Conservation (phyloP, 192 early-diverging fungal species). For the Rhizoclosmatium sp. region DNA sequence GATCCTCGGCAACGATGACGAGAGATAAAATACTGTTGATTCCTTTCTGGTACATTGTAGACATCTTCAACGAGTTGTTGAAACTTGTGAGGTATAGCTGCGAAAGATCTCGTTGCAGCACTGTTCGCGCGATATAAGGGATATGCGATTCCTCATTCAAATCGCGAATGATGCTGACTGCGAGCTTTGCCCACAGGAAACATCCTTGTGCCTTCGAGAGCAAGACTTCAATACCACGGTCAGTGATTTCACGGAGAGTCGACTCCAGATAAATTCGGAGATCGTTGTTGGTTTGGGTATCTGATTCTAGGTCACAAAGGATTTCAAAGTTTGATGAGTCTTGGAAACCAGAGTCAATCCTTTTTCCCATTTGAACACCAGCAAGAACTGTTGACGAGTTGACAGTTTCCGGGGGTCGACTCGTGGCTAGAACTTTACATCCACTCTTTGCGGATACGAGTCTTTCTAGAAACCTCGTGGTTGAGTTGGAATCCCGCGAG, state of each 20-base stretch:
- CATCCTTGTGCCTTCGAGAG: slow-evolving; percentile 5
- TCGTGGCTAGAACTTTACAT: slow-evolving; percentile 11
- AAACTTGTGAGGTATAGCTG: slow-evolving; percentile 16
- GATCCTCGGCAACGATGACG: neutral
- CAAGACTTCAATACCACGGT: slow-evolving; percentile 13
- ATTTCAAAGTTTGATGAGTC: neutral
- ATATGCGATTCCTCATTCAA: slow-evolving; percentile 14
- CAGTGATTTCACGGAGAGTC: slow-evolving; percentile 2
- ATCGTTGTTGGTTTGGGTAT: neutral
- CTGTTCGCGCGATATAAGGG: slow-evolving; percentile 8
- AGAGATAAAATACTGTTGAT: slow-evolving; percentile 1
- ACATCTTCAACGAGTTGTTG: slow-evolving; percentile 13
- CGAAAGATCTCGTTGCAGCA: neutral
- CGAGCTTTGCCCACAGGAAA: slow-evolving; percentile 23
- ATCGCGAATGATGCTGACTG: slow-evolving; percentile 27
- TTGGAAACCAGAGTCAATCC: neutral
- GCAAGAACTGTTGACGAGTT: neutral
- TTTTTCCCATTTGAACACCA: neutral
- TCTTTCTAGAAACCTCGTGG: neutral
- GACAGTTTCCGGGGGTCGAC: neutral
- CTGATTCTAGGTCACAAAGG: neutral
- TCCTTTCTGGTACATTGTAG: slow-evolving; percentile 5
- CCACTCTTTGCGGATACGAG: neutral
- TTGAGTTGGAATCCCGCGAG: neutral
- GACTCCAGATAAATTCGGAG: slow-evolving; percentile 15